Conservation (phyloP, 352 stramenopile genomes). For the Pythium rhizo-oryzae region DNA sequence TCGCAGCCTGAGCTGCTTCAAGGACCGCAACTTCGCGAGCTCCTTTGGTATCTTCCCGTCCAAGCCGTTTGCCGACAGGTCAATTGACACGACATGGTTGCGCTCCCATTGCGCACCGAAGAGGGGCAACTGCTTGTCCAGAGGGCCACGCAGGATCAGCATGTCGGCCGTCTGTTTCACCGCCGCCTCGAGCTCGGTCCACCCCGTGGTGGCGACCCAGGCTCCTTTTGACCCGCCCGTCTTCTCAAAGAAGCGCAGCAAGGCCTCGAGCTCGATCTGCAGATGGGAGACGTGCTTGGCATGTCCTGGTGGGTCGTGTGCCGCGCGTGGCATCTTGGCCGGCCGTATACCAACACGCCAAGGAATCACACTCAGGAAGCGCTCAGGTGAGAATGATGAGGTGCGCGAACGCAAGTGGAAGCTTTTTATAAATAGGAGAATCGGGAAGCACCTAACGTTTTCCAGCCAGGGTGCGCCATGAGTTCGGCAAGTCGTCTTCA, state of each 20-base stretch:
- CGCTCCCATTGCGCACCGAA: conserved; percentile 55
- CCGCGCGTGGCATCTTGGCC: conserved; percentile 6
- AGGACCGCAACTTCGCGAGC: conserved; percentile 44
- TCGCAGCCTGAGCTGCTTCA: conserved; percentile 60
- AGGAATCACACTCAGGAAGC: neutral
- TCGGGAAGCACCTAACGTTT: too few species aligned
- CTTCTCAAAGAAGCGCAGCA: conserved; percentile 44
- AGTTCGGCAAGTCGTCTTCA: too few species aligned
- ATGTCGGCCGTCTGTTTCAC: conserved; percentile 27
- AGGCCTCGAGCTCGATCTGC: conserved; percentile 49
- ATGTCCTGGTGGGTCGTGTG: neutral
- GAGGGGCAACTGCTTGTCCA: conserved; percentile 42
- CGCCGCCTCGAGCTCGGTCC: conserved; percentile 32
- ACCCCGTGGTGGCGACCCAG: conserved; percentile 48
- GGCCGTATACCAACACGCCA: neutral
- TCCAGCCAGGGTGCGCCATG: too few species aligned
- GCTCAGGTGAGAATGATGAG: too few species aligned
- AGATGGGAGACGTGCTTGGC: conserved; percentile 36
- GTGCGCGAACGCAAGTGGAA: neutral
- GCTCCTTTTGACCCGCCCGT: conserved; percentile 39
- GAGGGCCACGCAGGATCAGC: conserved; percentile 31
- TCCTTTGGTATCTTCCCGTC: conserved; percentile 44
- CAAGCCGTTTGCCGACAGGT: conserved; percentile 57
- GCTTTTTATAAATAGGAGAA: neutral
- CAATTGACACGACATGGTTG: conserved; percentile 64